Percentiles rank a stretch among this genome's conserved stretches.
Conservation (phyloP, 495 filamentous ascomycete species). For the Aspergillus coremiiformis region DNA sequence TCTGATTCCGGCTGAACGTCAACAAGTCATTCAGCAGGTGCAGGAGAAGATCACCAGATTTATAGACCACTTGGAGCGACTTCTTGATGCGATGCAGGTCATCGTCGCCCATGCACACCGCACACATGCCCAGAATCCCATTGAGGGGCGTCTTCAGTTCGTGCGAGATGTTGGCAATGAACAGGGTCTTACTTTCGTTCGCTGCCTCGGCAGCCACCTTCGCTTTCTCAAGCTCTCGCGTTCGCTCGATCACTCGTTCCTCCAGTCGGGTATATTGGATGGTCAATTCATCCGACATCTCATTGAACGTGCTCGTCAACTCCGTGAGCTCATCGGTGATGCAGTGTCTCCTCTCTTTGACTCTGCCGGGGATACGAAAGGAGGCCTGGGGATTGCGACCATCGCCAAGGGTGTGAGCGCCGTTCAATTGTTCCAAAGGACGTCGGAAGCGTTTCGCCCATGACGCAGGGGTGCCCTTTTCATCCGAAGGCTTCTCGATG, state of each 20-base stretch:
- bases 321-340: constrained; percentile 86
- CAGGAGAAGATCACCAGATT: constrained; percentile 79
- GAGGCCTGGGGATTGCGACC: constrained; percentile 9
- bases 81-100: constrained; percentile 68
- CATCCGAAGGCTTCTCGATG: constrained; percentile 13
- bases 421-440: constrained; percentile 11
- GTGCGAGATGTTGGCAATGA: constrained; percentile 94
- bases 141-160: constrained; percentile 90
- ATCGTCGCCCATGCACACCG: constrained; percentile 84
- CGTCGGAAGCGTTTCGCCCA: constrained; percentile 13
- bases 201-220: constrained; percentile 88
- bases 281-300: constrained; percentile 84
- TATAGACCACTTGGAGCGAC: constrained; percentile 77
- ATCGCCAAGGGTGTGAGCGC: background rate
- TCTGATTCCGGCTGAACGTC: constrained; percentile 90
- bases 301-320: constrained; percentile 80
- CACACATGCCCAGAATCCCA: constrained; percentile 88
- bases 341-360: constrained; percentile 63
- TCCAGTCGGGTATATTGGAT: constrained; percentile 80
- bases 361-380: constrained; percentile 79
- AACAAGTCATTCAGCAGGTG: constrained; percentile 87
- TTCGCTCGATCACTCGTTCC: constrained; percentile 75
- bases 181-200: constrained; percentile 90
- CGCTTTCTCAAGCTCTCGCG: constrained; percentile 74
- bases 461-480: constrained; percentile 6